These are phyloP conservation scores for Helichrysum umbraculigerum DNA, from an alignment of 129 eudicot species.

Conservation along the genomic window DNA sequence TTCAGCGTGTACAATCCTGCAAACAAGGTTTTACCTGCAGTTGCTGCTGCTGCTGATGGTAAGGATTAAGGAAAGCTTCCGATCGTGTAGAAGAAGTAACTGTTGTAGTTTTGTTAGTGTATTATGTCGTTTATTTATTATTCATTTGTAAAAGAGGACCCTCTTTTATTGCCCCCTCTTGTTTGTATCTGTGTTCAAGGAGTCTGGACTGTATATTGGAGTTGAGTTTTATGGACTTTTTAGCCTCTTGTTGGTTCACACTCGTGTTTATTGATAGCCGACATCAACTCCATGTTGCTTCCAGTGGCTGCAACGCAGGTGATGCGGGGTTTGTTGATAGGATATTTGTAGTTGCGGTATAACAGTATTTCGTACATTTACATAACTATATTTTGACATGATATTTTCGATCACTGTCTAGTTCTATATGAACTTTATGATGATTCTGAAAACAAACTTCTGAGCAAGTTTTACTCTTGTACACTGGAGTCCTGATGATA, in stretches of 20 bases:
- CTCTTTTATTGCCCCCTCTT: neutral
- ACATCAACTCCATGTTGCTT: neutral
- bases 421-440: too few species aligned
- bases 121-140: neutral
- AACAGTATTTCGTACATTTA: too few species aligned
- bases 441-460: too few species aligned
- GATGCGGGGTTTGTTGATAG: too few species aligned
- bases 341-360: too few species aligned
- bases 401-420: too few species aligned
- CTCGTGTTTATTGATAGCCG: neutral
- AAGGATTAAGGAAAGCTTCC: conserved; percentile 3
- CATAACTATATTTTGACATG: too few species aligned
- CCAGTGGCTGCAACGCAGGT: neutral
- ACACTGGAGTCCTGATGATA: too few species aligned
- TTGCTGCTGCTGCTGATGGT: neutral
- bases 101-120: conserved; percentile 11
- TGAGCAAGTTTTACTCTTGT: too few species aligned
- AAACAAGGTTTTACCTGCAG: conserved; percentile 36
- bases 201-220: neutral
- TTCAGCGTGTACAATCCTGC: conserved; percentile 80
- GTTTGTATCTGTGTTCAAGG: conserved; percentile 2
- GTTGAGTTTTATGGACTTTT: neutral
- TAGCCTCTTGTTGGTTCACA: neutral
- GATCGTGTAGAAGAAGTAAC: neutral
- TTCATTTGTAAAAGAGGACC: neutral